Evolutionary conservation across 2,329 filamentous ascomycete genomes (phyloP), one percentile per base, ranked within the genome.

Genomic region (Xylariaceae sp.): DNA sequence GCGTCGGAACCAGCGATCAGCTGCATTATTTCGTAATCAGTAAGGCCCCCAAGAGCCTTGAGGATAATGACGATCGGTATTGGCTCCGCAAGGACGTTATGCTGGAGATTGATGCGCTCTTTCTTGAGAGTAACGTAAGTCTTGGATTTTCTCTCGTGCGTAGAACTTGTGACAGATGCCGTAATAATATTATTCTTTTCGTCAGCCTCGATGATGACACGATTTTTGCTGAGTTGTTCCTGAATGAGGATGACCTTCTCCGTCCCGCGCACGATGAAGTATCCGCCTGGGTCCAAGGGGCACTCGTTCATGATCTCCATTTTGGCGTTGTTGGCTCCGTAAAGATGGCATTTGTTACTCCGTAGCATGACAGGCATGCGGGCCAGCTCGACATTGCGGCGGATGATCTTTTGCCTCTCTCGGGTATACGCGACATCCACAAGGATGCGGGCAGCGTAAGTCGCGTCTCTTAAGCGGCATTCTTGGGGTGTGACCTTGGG

Each of bases 171-270:
- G 29, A 97, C 94, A 1, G 94, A 97, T 36, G 95, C 94, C 62
- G 92, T 89, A 53, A 97, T 92, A 60, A 95, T 85, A 56, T 88
- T 88, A 72, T 96, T 97, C 74, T 95, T 95, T 49, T 86, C 80
- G 65, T 92, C 89, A 51, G 89, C 86, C 72, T 99, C 95, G 15
- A 99, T 92, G 69, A 99, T 96, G 66, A 99, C 89, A 76, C 94
- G 85, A 72, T 99, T 99, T 80, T 99, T 99, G 80, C 94, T 99
- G 68, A 99, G 77, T 74, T 99, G 94, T 69, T 99, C 95, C 71
- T 99, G 94, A 13, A 99, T 95, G 41, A 99, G 76, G 67, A 99
- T 99, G 63, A 99, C 94, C 76, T 99, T 99, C 71, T 99, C 94
- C 18, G 95, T 96, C 44, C 94, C 94, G 65, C 92, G 90, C 61